Evolutionary conservation across 2,329 filamentous ascomycete species (phyloP).

Genomic region (Calonectria pauciramosa): DNA sequence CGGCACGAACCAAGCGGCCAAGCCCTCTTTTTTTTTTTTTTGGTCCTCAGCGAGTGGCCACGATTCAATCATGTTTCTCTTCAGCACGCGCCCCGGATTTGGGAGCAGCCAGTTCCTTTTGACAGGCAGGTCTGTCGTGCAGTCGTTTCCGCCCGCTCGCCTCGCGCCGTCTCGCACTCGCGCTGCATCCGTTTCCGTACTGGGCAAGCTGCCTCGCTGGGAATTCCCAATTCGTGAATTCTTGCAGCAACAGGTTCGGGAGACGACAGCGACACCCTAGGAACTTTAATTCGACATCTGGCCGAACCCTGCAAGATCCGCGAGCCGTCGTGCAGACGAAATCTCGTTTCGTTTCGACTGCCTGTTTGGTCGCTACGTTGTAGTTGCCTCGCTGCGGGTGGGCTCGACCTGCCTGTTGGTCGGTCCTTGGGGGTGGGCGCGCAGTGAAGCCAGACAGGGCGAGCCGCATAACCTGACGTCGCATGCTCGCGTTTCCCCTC

Average conservation of each 20-base stretch:
- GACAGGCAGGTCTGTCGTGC: constrained; percentile 30
- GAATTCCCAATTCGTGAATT: constrained; percentile 39
- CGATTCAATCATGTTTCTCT: constrained; percentile 16
- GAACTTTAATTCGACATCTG: constrained; percentile 39
- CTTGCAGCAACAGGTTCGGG: constrained; percentile 35
- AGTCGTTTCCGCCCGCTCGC: constrained; percentile 9
- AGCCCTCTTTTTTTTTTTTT: not conserved
- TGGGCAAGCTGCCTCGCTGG: constrained; percentile 25
- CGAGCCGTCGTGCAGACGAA: not conserved
- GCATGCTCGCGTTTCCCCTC: constrained; percentile 10
- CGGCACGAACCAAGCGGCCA: constrained; percentile 7
- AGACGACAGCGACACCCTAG: constrained; percentile 22
- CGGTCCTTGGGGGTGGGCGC: not conserved
- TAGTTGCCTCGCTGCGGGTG: not conserved
- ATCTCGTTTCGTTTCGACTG: constrained; percentile 9
- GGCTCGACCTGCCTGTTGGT: not conserved
- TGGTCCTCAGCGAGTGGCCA: not conserved
- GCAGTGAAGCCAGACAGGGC: not conserved
- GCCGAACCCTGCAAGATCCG: not conserved
- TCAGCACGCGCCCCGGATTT: not conserved
- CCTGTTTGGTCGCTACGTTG: not conserved
- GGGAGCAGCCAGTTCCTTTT: not conserved
- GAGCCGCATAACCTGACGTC: constrained; percentile 18
- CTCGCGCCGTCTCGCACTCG: constrained; percentile 21
- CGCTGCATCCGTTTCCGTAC: constrained; percentile 28